phyloP scores from a whole-genome alignment of 225 moss, liverwort and hornwort genomes.

The Sphagnum contortum region DNA sequence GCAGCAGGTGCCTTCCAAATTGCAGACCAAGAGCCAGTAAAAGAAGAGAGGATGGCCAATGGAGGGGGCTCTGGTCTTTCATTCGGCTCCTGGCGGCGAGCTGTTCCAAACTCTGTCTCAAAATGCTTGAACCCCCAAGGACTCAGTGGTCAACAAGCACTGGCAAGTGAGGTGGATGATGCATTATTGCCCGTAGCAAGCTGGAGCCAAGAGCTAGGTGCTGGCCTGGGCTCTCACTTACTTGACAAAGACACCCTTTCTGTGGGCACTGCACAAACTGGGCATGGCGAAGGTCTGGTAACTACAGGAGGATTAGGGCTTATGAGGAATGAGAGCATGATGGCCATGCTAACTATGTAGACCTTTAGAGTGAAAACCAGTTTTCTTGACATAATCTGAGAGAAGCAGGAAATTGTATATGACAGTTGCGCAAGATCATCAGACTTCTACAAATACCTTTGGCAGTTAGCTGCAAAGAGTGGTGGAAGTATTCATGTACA shows the following conservation, averaged over 20 bases:
- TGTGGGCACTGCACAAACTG: slow-evolving; percentile 28
- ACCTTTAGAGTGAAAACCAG: slow-evolving; percentile 15
- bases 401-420: too few relatives aligned
- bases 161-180: slow-evolving; percentile 71
- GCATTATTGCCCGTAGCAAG: slow-evolving; percentile 97
- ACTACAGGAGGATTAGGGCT: slow-evolving; percentile 47
- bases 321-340: slow-evolving; percentile 80
- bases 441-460: too few relatives aligned
- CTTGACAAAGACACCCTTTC: slow-evolving; percentile 54
- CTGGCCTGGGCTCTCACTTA: slow-evolving; percentile 86
- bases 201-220: slow-evolving; percentile 99
- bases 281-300: slow-evolving; percentile 33
- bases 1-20: slow-evolving; percentile 73
- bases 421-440: too few relatives aligned
- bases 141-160: slow-evolving; percentile 43
- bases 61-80: slow-evolving; percentile 26
- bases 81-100: slow-evolving; percentile 96
- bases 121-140: slow-evolving; percentile 20
- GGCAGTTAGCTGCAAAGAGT: too few relatives aligned
- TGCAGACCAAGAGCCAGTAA: slow-evolving; percentile 22
- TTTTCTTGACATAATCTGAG: slow-evolving; percentile 45
- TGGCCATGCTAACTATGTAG: slow-evolving; percentile 91
- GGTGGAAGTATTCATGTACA: too few relatives aligned
- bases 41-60: slow-evolving; percentile 13
- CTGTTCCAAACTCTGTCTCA: slow-evolving; percentile 21